Evolutionary conservation across 805 yeast genomes (phyloP).

Genomic region (Spencermartinsiella europaea): DNA sequence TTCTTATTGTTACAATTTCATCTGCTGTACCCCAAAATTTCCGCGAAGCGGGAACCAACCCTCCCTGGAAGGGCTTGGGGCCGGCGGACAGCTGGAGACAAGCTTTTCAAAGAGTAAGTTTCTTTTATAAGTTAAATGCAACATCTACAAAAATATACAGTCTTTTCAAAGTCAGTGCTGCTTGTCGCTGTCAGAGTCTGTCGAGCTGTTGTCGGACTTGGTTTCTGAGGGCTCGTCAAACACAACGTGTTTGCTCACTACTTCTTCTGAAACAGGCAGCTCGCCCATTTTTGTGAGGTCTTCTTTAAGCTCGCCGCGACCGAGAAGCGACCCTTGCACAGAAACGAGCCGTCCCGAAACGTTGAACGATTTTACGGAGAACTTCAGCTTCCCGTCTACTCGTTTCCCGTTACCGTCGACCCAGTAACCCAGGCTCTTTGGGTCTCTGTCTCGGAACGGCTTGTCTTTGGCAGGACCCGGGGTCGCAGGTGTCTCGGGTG

Average conservation of each 20-base stretch:
- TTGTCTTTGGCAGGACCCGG: not conserved
- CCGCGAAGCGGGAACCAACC: too few relatives aligned
- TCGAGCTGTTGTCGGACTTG: too few relatives aligned
- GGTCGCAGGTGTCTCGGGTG: conserved; percentile 13
- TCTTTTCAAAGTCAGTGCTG: too few relatives aligned
- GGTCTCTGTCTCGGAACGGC: conserved; percentile 23
- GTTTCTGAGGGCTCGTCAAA: too few relatives aligned
- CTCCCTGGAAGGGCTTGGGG: too few relatives aligned
- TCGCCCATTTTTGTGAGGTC: conserved; percentile 80
- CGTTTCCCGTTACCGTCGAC: conserved; percentile 65
- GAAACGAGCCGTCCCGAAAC: conserved; percentile 74
- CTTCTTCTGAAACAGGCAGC: conserved; percentile 23
- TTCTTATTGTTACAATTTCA: too few relatives aligned
- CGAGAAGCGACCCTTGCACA: conserved; percentile 77
- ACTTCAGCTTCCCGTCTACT: conserved; percentile 76
- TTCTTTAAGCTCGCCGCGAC: conserved; percentile 50
- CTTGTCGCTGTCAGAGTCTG: too few relatives aligned
- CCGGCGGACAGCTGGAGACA: too few relatives aligned
- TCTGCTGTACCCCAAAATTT: too few relatives aligned
- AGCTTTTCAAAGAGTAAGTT: too few relatives aligned
- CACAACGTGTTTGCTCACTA: conserved; percentile 16
- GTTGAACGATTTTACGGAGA: conserved; percentile 64
- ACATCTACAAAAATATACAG: too few relatives aligned
- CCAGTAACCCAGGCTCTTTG: conserved; percentile 81
- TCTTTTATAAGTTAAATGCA: too few relatives aligned